A percentile compares a stretch with the other conserved stretches of the same genome.
phyloP scores from a whole-genome alignment of 495 filamentous ascomycete genomes.

The Coniosporium apollinis region DNA sequence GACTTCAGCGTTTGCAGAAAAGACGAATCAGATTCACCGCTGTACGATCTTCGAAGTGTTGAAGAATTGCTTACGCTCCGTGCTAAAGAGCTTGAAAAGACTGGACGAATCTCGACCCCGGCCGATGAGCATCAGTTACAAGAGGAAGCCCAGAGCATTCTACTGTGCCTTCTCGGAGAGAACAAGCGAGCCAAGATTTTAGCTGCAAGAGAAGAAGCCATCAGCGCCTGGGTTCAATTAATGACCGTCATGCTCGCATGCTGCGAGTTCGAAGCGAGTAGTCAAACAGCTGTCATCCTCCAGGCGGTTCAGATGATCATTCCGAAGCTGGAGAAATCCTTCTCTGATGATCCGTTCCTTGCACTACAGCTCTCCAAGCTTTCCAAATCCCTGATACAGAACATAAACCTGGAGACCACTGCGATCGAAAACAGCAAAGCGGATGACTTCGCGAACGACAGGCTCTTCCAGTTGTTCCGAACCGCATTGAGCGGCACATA shows the following conservation, averaged over 20 bases:
- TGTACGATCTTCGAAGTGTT: conserved; percentile 43
- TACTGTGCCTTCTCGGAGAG: conserved; percentile 39
- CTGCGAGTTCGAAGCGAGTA: conserved; percentile 51
- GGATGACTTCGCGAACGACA: conserved; percentile 52
- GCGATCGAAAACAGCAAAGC: conserved; percentile 24
- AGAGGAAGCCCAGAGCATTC: conserved; percentile 36
- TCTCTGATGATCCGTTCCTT: conserved; percentile 43
- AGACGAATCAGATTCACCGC: conserved; percentile 11
- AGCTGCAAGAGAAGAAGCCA: conserved; percentile 41
- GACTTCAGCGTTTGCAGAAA: conserved; percentile 43
- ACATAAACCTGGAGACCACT: conserved; percentile 41
- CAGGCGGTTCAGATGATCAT: conserved; percentile 72
- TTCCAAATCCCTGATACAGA: conserved; percentile 57
- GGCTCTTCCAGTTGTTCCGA: conserved; percentile 81
- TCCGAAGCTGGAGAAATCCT: conserved; percentile 63
- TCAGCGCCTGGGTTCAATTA: conserved; percentile 69
- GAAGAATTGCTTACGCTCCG: conserved; percentile 43
- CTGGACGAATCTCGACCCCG: conserved; percentile 32
- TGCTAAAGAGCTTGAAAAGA: conserved; percentile 34
- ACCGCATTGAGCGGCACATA: conserved; percentile 58
- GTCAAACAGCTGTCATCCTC: conserved; percentile 57
- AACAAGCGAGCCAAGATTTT: conserved; percentile 48
- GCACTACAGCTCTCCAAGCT: conserved; percentile 61
- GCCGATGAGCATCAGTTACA: conserved; percentile 39
- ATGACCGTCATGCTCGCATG: conserved; percentile 60